phyloP scores from a whole-genome alignment of 257 asterid genomes.

The Solanum virginianum region DNA sequence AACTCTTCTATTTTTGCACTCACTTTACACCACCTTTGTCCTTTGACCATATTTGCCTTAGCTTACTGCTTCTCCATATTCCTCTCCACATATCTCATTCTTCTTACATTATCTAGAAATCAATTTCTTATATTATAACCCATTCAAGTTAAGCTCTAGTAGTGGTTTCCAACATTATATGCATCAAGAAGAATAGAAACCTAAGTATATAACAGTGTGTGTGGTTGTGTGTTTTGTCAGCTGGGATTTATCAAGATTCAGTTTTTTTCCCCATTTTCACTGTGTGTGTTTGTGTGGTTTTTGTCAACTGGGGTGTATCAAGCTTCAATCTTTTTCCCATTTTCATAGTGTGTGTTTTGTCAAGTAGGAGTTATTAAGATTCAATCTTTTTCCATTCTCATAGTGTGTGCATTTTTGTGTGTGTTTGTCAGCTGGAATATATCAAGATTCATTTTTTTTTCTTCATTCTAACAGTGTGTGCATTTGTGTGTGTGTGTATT shows the following conservation, averaged over 20 bases:
- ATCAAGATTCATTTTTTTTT: neutral
- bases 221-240: neutral
- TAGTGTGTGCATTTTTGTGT: neutral
- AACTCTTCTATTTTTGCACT: slow-evolving; percentile 3
- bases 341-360: neutral
- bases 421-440: no score
- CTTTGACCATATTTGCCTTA: slow-evolving; percentile 18
- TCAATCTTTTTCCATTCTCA: neutral
- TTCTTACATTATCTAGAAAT: no score
- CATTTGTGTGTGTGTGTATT: neutral
- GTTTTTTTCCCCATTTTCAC: neutral
- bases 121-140: neutral
- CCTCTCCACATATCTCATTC: slow-evolving; percentile 2
- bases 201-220: neutral
- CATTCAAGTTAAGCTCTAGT: neutral
- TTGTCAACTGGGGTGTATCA: neutral
- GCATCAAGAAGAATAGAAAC: neutral
- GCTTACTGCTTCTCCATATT: neutral
- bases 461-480: neutral
- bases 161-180: neutral
- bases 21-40: slow-evolving; percentile 3
- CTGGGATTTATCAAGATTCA: neutral
- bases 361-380: neutral
- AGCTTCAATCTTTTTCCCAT: neutral
- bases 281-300: neutral